Conservation (phyloP, 257 asterid genomes). For the Nicotiana benthamiana region DNA sequence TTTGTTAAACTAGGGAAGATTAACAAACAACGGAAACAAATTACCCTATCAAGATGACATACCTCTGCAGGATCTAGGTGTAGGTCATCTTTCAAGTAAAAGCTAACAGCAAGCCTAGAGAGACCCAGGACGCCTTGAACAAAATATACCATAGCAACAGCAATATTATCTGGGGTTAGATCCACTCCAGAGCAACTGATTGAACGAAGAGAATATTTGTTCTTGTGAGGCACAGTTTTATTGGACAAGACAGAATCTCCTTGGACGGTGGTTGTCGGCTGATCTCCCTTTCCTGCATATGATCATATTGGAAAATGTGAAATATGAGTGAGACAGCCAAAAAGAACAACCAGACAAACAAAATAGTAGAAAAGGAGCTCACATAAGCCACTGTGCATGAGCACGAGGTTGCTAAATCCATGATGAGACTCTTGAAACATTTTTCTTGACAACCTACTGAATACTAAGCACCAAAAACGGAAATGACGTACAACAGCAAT, state of each 20-base stretch:
- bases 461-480: background rate
- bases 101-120: constrained; percentile 84
- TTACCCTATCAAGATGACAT: constrained; percentile 10
- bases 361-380: background rate
- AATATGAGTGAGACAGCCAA: background rate
- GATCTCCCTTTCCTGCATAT: constrained; percentile 53
- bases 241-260: constrained; percentile 40
- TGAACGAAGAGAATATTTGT: constrained; percentile 38
- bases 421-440: background rate
- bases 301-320: constrained; percentile 12
- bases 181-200: constrained; percentile 69
- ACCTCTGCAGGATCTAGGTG: constrained; percentile 99
- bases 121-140: constrained; percentile 98
- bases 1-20: background rate
- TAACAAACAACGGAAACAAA: background rate
- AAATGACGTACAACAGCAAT: background rate
- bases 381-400: background rate
- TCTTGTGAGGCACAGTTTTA: constrained; percentile 36
- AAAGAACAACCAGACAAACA: background rate
- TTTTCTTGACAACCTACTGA: background rate
- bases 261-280: constrained; percentile 28
- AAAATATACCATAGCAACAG: constrained; percentile 97
- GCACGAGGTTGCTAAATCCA: background rate
- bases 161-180: constrained; percentile 77
- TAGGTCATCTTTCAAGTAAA: constrained; percentile 91